These are phyloP conservation scores for Eucalyptus paniculata DNA, from an alignment of 345 rosid species.

Conservation along the genomic window DNA sequence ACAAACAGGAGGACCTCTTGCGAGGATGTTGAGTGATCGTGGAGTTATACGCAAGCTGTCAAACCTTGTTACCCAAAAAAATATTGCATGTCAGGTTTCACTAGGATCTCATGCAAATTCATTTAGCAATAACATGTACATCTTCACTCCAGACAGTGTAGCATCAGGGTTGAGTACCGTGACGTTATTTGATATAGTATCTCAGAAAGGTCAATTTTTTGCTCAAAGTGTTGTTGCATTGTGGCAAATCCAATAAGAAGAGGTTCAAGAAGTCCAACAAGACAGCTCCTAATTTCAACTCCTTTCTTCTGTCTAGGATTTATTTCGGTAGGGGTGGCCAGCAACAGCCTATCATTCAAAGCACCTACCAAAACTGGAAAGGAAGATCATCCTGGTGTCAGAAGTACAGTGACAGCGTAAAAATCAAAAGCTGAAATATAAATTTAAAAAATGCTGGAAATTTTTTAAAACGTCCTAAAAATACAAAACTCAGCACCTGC, in stretches of 20 bases:
- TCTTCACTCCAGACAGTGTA: neutral
- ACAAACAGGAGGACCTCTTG: constrained; percentile 85
- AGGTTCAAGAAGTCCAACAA: constrained; percentile 95
- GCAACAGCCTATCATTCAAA: constrained; percentile 79
- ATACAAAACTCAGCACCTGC: constrained; percentile 39
- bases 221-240: constrained; percentile 91
- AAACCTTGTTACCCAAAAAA: constrained; percentile 40
- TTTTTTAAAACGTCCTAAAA: neutral
- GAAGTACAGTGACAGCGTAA: neutral
- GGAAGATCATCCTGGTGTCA: constrained; percentile 1
- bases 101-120: neutral
- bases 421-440: neutral
- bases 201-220: constrained; percentile 87
- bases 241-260: constrained; percentile 98
- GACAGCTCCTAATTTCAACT: constrained; percentile 82
- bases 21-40: constrained; percentile 83
- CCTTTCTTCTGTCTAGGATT: constrained; percentile 86
- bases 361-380: constrained; percentile 80
- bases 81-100: constrained; percentile 4
- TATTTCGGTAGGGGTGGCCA: constrained; percentile 75
- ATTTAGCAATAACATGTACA: neutral
- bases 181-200: constrained; percentile 89
- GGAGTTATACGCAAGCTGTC: constrained; percentile 96
- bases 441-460: neutral
- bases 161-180: constrained; percentile 25